Conservation (phyloP, 2,329 filamentous ascomycete genomes). For the Thelonectria discophora region DNA sequence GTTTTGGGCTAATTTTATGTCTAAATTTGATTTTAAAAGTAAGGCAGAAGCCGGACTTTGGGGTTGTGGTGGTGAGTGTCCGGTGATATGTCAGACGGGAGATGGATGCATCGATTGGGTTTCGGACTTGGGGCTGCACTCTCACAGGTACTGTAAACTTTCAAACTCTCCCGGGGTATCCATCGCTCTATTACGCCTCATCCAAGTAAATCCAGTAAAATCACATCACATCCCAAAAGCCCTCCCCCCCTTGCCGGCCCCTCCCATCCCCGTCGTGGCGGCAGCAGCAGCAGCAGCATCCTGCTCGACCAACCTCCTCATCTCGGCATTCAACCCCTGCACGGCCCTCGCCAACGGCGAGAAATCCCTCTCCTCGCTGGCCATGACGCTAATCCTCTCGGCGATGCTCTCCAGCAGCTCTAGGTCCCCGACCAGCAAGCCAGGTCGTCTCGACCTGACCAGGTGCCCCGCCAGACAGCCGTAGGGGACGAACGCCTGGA, state of each 20-base stretch:
- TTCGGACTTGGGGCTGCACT: not conserved
- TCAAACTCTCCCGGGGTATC: not conserved
- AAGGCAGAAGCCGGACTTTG: not conserved
- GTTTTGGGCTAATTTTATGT: too few species aligned
- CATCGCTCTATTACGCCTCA: not conserved
- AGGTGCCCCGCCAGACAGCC: constrained; percentile 15
- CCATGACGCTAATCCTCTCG: not conserved
- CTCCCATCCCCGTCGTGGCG: too few species aligned
- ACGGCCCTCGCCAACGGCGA: constrained; percentile 9
- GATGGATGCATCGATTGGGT: too few species aligned
- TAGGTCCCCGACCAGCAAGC: not conserved
- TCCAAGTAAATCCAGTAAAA: not conserved
- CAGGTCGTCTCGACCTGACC: constrained; percentile 1
- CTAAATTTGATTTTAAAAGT: not conserved
- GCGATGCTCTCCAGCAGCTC: constrained; percentile 7
- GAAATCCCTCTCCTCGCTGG: constrained; percentile 6
- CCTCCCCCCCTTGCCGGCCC: not conserved
- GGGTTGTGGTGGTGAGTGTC: not conserved
- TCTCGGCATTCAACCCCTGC: constrained; percentile 1
- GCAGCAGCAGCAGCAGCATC: not conserved
- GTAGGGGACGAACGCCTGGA: constrained; percentile 20
- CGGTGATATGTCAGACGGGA: not conserved
- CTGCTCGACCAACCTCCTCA: constrained; percentile 6
- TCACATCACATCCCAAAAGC: not conserved
- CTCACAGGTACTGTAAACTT: not conserved